These are phyloP conservation scores for Chalciporus pseudorubinellus DNA, from an alignment of 768 basidiomycete genomes.

Conservation along the genomic window DNA sequence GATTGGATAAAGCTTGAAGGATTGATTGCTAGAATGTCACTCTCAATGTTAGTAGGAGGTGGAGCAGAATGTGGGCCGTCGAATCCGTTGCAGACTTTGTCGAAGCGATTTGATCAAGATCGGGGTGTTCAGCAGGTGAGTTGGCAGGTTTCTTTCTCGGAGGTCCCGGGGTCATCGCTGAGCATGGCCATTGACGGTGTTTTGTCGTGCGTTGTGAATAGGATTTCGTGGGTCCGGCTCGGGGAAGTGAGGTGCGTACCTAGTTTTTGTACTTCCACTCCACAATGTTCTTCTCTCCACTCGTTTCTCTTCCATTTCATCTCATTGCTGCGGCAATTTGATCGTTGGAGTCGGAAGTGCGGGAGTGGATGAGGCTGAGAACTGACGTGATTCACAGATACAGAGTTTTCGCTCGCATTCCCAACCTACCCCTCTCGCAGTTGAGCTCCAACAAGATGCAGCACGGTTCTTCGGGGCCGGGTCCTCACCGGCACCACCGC, in stretches of 20 bases:
- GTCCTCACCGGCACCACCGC: slow-evolving; percentile 19
- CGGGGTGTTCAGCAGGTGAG: slow-evolving; percentile 74
- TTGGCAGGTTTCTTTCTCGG: background rate
- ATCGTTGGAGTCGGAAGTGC: too few relatives aligned
- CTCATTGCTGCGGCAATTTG: too few relatives aligned
- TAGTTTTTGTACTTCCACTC: slow-evolving; percentile 7
- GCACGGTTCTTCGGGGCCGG: slow-evolving; percentile 60
- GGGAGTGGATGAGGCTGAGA: too few relatives aligned
- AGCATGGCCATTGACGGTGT: too few relatives aligned
- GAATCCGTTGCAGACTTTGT: slow-evolving; percentile 76
- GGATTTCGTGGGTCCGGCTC: slow-evolving; percentile 68
- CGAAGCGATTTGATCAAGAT: slow-evolving; percentile 78
- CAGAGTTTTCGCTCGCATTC: slow-evolving; percentile 59
- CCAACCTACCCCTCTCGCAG: slow-evolving; percentile 36
- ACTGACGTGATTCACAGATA: slow-evolving; percentile 36
- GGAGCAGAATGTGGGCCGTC: slow-evolving; percentile 80
- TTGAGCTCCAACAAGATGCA: slow-evolving; percentile 59
- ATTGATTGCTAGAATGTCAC: slow-evolving; percentile 50
- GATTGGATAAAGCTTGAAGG: too few relatives aligned
- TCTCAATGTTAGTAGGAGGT: slow-evolving; percentile 69
- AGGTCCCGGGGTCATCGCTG: too few relatives aligned
- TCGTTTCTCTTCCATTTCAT: background rate
- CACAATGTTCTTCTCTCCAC: background rate
- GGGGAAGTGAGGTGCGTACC: slow-evolving; percentile 50
- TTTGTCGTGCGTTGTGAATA: slow-evolving; percentile 22